Percentiles rank a stretch among this genome's conserved stretches.
These are phyloP conservation scores for Pilasporangium apinafurcum DNA, from an alignment of 352 stramenopile genomes.

Conservation along the genomic window DNA sequence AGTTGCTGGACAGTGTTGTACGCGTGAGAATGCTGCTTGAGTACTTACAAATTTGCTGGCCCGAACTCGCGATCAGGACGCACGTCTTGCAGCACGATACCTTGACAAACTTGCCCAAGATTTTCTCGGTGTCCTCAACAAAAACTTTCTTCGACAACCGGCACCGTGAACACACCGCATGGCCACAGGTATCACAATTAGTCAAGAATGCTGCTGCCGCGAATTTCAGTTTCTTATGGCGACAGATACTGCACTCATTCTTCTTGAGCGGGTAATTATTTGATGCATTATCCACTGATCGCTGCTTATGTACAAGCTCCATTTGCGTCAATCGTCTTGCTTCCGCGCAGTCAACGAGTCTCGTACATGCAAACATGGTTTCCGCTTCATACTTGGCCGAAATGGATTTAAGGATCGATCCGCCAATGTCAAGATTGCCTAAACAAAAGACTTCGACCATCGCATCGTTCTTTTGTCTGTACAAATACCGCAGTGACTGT, in stretches of 20 bases:
- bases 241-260: slow-evolving; percentile 14
- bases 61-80: background rate
- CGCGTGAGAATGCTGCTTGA: too few species aligned
- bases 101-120: background rate
- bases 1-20: too few species aligned
- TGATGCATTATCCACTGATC: slow-evolving; percentile 19
- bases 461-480: slow-evolving; percentile 39
- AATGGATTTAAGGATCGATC: slow-evolving; percentile 9
- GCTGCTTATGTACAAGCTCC: slow-evolving; percentile 9
- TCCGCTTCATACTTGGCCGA: slow-evolving; percentile 21
- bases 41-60: too few species aligned
- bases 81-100: background rate
- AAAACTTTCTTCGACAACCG: slow-evolving; percentile 11
- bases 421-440: slow-evolving; percentile 14
- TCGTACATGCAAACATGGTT: slow-evolving; percentile 32
- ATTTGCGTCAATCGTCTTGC: slow-evolving; percentile 36
- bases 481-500: slow-evolving; percentile 41
- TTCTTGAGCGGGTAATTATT: slow-evolving; percentile 6
- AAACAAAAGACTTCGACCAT: slow-evolving; percentile 46
- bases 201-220: background rate
- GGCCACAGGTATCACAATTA: slow-evolving; percentile 16
- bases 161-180: slow-evolving; percentile 21
- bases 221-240: slow-evolving; percentile 10
- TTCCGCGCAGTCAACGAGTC: slow-evolving; percentile 39
- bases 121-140: background rate